Base-by-base conservation (phyloP, 495 filamentous ascomycete genomes). In the Penicillium ucsense region DNA sequence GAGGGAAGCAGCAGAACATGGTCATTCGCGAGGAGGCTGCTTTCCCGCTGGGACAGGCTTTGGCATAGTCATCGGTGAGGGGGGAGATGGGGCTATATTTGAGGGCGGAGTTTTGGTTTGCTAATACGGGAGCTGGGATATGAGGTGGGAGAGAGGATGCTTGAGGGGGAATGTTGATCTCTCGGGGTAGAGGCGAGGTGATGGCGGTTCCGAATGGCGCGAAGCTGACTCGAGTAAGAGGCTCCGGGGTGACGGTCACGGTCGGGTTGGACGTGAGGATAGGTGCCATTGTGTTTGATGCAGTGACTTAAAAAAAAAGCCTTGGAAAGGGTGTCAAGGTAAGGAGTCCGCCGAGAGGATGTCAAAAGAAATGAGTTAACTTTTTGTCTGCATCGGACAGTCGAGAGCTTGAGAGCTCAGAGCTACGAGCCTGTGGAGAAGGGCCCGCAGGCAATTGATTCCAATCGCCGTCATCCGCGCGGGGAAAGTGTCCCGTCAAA, bases 41-140 rank as follows among this genome's bases (percentile, higher is more conserved):
- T 31, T 66, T 65, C 5, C 74, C 68, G 66, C 82, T 91, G 6
- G 83, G 82, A 5, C 84, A 77, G 31, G 68, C 64, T 45, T 62
- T 64, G 4, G 57, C 38, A 64, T 94, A 94, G 45, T 77, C 67
- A 61, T 95, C 78, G 34, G 66, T 54, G 53, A 88, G 68, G 6
- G 79, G 77, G 10, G 89, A 85, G 44, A 95, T 79, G 57, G 85
- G 77, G 49, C 79, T 76, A 71, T 87, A 91, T 69, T 94, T 95
- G 55, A 88, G 75, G 4, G 92, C 91, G 38, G 83, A 83, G 55
- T 83, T 82, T 71, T 98, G 92, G 72, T 97, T 97, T 53, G 88
- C 80, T 11, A 68, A 60, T 0, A 75, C 67, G 5, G 70, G 64
- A 3, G 50, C 43, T 7, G 67, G 65, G 34, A 53, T 42, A 39